Conservation (phyloP, 2,329 filamentous ascomycete species). For the Dactylonectria estremocensis region DNA sequence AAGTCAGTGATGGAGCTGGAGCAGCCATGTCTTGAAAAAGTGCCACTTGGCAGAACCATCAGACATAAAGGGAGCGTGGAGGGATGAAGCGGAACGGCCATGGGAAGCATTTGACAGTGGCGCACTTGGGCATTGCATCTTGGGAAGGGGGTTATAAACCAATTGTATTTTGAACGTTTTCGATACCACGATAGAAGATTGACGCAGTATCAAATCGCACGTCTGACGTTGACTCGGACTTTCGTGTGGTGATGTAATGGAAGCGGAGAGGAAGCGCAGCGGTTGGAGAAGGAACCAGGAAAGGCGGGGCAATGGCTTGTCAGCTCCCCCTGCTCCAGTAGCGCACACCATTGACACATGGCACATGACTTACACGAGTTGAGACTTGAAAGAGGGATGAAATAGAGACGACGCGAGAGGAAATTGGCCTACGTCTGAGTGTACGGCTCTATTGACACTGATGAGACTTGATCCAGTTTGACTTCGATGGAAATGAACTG, state of each 20-base stretch:
- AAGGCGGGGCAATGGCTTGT: background rate
- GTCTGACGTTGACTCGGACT: background rate
- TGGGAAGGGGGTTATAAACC: constrained; percentile 12
- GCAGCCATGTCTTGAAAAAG: background rate
- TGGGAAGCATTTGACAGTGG: constrained; percentile 16
- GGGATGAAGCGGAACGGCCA: constrained; percentile 1
- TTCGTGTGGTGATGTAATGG: background rate
- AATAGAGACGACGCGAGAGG: background rate
- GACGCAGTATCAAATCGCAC: constrained; percentile 32
- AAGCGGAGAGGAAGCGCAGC: background rate
- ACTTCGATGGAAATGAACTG: background rate
- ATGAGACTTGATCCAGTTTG: background rate
- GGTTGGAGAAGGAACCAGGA: background rate
- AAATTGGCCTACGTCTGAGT: background rate
- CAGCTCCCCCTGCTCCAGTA: background rate
- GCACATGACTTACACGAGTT: background rate
- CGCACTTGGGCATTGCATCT: constrained; percentile 20
- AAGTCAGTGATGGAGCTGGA: background rate
- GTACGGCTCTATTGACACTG: background rate
- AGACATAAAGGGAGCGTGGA: background rate
- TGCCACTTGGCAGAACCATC: background rate
- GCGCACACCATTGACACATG: background rate
- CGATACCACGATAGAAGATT: constrained; percentile 30
- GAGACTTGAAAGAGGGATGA: background rate
- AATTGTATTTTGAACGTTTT: constrained; percentile 17